Evolutionary conservation across 2,329 filamentous ascomycete species (phyloP), one percentile per base, ranked within the genome.

Genomic region (Stachybotrys elegans): DNA sequence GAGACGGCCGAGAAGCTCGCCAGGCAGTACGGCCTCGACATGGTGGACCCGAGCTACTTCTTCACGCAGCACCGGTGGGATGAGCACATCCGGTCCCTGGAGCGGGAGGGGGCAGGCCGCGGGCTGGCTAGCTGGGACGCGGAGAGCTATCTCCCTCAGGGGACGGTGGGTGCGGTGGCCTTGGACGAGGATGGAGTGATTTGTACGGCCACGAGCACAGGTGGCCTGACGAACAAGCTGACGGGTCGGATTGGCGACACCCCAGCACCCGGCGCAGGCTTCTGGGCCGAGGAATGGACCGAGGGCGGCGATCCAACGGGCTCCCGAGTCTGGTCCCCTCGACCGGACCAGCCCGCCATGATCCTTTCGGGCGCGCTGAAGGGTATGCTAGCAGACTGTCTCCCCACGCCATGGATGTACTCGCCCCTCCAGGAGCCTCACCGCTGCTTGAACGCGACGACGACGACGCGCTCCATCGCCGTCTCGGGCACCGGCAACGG

Each of bases 221-320:
- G 90, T 5, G 90, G 90, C 0, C 61, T 95, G 62, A 95, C 90
- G 19, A 95, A 95, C 61, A 95, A 95, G 69, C 67, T 92, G 43
- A 86, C 87, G 0, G 90, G 89, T 0, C 73, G 90, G 17, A 84
- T 95, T 50, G 90, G 90, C 1, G 90, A 95, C 59, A 95, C 90
- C 11, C 89, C 90, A 0, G 85, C 84, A 0, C 69, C 90, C 1
- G 90, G 90, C 0, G 86, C 89, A 1, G 90, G 90, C 0, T 95
- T 90, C 63, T 95, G 89, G 88, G 88, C 90, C 0, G 90, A 94
- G 60, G 79, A 90, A 53, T 95, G 88, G 88, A 63, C 66, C 7
- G 77, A 83, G 44, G 65, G 70, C 2, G 63, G 62, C 2, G 62
- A 67, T 29, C 56, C 62, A 1, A 8, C 40, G n/a, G 31, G n/a